phyloP scores from a whole-genome alignment of 495 filamentous ascomycete genomes.

The Podospora sp. region DNA sequence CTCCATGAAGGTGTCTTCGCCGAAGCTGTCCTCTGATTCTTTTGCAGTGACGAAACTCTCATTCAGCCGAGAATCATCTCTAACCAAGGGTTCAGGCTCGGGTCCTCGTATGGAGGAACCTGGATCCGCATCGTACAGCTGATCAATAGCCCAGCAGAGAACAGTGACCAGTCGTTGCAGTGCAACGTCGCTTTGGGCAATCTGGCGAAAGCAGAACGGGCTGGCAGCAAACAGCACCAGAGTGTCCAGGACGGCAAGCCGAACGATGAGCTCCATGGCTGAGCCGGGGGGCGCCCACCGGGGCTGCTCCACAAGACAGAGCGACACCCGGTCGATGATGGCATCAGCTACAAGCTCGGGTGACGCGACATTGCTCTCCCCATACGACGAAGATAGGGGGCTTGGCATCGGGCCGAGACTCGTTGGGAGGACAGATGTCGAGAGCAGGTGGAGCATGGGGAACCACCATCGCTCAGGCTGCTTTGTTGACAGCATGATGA shows the following conservation, averaged over 20 bases:
- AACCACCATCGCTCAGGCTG: conserved; percentile 49
- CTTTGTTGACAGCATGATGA: conserved; percentile 47
- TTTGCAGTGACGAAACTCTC: not conserved
- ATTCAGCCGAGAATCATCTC: too few species aligned
- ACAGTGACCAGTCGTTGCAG: conserved; percentile 45
- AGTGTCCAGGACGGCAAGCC: conserved; percentile 40
- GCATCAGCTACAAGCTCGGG: conserved; percentile 36
- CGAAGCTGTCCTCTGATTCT: not conserved
- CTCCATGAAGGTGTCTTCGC: not conserved
- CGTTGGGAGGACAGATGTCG: conserved; percentile 45
- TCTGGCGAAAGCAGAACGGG: conserved; percentile 42
- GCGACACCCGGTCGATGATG: conserved; percentile 46
- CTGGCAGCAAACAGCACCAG: conserved; percentile 42
- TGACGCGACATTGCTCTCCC: conserved; percentile 23
- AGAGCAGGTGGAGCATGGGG: conserved; percentile 42
- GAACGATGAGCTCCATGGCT: conserved; percentile 33
- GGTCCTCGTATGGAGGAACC: not conserved
- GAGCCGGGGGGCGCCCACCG: conserved; percentile 40
- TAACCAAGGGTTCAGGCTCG: not conserved
- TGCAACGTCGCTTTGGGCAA: conserved; percentile 42
- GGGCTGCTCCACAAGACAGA: conserved; percentile 42
- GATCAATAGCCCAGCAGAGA: conserved; percentile 46
- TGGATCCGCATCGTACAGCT: conserved; percentile 47
- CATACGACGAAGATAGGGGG: conserved; percentile 16
- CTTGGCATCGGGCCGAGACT: conserved; percentile 50